Conservation (phyloP, 331 rosid species). For the Malus hybrid region DNA sequence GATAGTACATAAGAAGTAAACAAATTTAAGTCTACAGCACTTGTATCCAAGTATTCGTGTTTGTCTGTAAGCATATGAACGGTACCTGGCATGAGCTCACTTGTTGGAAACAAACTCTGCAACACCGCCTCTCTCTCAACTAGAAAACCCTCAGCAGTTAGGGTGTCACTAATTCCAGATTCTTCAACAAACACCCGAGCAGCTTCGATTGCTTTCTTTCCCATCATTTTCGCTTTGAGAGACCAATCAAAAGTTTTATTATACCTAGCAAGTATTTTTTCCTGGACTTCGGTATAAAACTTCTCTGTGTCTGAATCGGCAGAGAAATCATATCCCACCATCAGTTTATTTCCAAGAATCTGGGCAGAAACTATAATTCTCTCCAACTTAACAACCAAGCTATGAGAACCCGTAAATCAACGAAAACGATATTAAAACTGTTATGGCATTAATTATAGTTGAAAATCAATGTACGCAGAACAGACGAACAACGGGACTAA, state of each 20-base stretch:
- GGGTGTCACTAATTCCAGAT: constrained; percentile 57
- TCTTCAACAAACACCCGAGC: constrained; percentile 81
- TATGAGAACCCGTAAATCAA: not conserved
- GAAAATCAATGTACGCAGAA: not conserved
- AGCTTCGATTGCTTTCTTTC: constrained; percentile 85
- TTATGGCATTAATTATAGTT: not conserved
- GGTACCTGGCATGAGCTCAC: constrained; percentile 84
- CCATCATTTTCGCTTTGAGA: constrained; percentile 89
- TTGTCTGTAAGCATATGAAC: not conserved
- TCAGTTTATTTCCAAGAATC: not conserved
- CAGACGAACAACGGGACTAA: too few species aligned
- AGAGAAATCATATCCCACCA: constrained; percentile 14
- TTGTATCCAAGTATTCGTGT: not conserved
- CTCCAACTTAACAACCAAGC: not conserved
- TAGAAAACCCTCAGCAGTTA: constrained; percentile 67
- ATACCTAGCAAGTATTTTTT: constrained; percentile 65
- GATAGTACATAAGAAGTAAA: not conserved
- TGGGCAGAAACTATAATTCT: not conserved
- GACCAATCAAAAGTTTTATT: constrained; percentile 86
- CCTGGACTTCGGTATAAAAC: constrained; percentile 84
- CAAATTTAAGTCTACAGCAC: not conserved
- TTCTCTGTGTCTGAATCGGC: constrained; percentile 67
- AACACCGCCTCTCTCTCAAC: constrained; percentile 77
- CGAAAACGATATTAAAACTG: not conserved
- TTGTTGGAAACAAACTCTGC: constrained; percentile 54